Base-by-base conservation (phyloP, 192 early-diverging fungal genomes). In the Obelidium mucronatum region DNA sequence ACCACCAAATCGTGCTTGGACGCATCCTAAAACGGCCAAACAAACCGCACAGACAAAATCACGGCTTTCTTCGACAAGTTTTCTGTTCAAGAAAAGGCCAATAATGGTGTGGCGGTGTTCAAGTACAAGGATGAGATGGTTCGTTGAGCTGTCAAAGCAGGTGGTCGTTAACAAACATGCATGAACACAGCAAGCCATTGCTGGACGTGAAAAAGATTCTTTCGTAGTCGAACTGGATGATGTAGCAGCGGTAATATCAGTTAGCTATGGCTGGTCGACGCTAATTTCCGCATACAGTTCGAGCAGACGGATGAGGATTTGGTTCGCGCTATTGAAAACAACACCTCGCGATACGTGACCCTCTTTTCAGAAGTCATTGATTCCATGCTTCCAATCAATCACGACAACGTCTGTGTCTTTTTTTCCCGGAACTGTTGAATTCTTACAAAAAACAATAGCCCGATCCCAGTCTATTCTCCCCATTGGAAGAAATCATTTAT, bases 401-500 rank as follows among this genome's bases (percentile, higher is more conserved):
- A 74, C 15, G 71, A 52, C 37, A 42, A 52, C 54, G 86, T 87
- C 40, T 36, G 71, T 54, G n/a, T 72, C 22, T 34, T 62, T 31
- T 64, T 61, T 77, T 78, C 35, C 48, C 8, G 3, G 15, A n/a
- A 22, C 26, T 13, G 19, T 35, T 3, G 26, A 53, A 74, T 19
- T 15, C 33, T 51, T 80, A 48, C 44, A 52, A 28, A 24, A 6
- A 2, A 8, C 56, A 36, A 40, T 37, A 54, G 53, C 44, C 79
- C 66, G 80, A 83, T 19, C 59, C 40, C 79, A 87, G 90, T 52
- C 88, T 92, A 2, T 91, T 91, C 60, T 89, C 91, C 74, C 95
- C 96, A 24, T 80, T 97, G 33, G 95, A 97, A 73, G 96, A 97
- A 39, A 89, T 99, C 64, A 88, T 96, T 71, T 89, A 90, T 71